Evolutionary conservation across 805 yeast genomes (phyloP), one percentile per base, ranked within the genome.

Genomic region (Saccharomyces kudriavzevii): DNA sequence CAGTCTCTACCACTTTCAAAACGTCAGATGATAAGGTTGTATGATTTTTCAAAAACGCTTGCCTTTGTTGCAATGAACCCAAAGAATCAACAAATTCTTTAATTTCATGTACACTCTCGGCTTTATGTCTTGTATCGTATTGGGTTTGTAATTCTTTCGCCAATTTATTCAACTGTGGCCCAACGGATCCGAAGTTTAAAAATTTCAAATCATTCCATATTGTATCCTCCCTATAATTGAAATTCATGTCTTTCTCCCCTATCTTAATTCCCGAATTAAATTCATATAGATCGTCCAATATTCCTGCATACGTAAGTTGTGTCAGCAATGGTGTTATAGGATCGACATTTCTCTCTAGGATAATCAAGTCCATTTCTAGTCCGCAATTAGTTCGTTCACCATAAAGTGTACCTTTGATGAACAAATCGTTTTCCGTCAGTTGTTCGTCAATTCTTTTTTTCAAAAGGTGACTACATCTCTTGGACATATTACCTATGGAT

Each of bases 301-400:
- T 73, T 0, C 98, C 99, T 17, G 80, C 74, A 66, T 91, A 92
- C 1, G 89, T 87, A 60, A 91, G 70, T 61, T 91, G 97, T 26
- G 83, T 81, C 52, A 89, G 70, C 10, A 89, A 62, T 1, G 89
- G 84, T 1, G 96, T 81, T 4, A 87, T 67, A 46, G 80, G 77
- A 69, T 92, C 99, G 28, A 84, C 67, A 51, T 84, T 80, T 49
- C 99, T 74, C 64, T 92, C 98, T 22, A 92, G 63, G 1, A 91
- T 84, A 5, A 92, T 75, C 28, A 91, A 70, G 63, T 92, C 95
- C 50, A 83, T 78, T 54, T 83, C 84, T 48, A 78, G 71, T 10
- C 73, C 73, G 35, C 74, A 69, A 59, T 76, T 78, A 25, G 70
- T 64, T 22, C 67, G 65, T 9, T 56, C 60, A 1, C 69, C 72